Percentiles rank a stretch among this genome's conserved stretches.
Evolutionary conservation across 192 early-diverging fungal species (phyloP).

Genomic region (Podila epicladia): DNA sequence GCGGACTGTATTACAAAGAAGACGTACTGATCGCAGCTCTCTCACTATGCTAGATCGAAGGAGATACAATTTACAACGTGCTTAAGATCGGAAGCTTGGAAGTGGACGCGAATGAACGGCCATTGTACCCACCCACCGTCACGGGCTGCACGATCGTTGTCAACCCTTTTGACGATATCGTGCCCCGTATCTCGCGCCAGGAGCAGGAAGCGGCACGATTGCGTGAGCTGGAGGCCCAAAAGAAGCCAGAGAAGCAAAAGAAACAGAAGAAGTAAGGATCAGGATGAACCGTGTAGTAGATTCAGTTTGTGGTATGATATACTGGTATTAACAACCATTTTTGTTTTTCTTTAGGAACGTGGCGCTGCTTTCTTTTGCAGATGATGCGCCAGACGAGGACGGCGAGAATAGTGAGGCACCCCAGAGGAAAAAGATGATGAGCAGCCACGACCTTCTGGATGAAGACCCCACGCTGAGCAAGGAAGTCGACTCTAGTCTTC

Average conservation of each 20-base stretch:
- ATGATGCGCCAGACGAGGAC: constrained; percentile 75
- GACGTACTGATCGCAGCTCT: background rate
- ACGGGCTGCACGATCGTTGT: constrained; percentile 70
- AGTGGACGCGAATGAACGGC: constrained; percentile 82
- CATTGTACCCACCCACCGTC: constrained; percentile 78
- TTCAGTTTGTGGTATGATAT: background rate
- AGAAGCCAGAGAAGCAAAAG: constrained; percentile 56
- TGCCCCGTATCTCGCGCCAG: constrained; percentile 66
- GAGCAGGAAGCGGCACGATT: constrained; percentile 43
- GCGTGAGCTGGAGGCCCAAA: constrained; percentile 42
- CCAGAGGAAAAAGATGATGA: constrained; percentile 61
- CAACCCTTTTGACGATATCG: constrained; percentile 95
- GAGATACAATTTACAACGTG: constrained; percentile 91
- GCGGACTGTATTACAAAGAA: background rate
- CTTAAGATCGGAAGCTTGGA: constrained; percentile 88
- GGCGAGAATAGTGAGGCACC: constrained; percentile 52
- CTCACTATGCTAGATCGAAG: constrained; percentile 68
- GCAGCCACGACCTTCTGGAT: constrained; percentile 80
- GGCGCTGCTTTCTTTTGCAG: constrained; percentile 89
- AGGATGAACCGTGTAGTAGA: background rate
- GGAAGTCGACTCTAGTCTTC: constrained; percentile 14
- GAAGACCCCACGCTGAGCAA: constrained; percentile 54
- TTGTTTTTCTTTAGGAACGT: constrained; percentile 60
- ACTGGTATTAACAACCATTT: background rate
- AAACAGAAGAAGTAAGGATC: constrained; percentile 72